Evolutionary conservation across 257 asterid species (phyloP), one percentile per base, ranked within the genome.

Genomic region (Phtheirospermum japonicum): DNA sequence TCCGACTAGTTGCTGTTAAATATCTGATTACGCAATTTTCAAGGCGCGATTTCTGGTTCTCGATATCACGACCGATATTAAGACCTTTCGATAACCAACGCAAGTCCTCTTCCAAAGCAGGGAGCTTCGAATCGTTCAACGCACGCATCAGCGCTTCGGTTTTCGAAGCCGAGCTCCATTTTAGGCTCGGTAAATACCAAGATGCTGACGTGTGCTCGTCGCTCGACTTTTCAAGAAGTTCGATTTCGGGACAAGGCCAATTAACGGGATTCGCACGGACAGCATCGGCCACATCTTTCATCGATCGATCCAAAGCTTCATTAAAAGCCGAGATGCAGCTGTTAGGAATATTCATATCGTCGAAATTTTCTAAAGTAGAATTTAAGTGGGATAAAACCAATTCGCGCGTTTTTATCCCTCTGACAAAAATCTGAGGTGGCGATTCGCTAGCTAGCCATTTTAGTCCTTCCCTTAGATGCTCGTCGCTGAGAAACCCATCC

Each of bases 241-340:
- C 68, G 33, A 92, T 80, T 75, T 92, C 99, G 33, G 96, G 97
- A 73, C 97, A 86, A 42, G 99, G 99, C 97, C 99, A 92, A 51
- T 78, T 75, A 0, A 73, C 69, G 26, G 89, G 95, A 70, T 83
- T 86, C 64, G 84, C 89, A 50, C 59, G 68, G 52, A 82, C 88
- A 30, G 97, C 84, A 65, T 79, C 73, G 33, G 77, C 64, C 28
- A 89, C 75, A 49, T 83, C 88, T 61, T 65, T 58, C 63, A 78
- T 65, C 28, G 86, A 73, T 59, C 64, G 90, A 57, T 82, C 88
- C 79, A 92, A 57, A 43, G 90, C 89, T 65, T 75, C 84, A 42
- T 92, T 92, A 76, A 85, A 85, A 49, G 84, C 79, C 40, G 79
- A 77, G 61, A 92, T 77, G 74, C 95, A 89, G 71, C 74, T 52